These are phyloP conservation scores for Didymella sp. DNA, from an alignment of 2,329 filamentous ascomycete species.

Conservation along the genomic window DNA sequence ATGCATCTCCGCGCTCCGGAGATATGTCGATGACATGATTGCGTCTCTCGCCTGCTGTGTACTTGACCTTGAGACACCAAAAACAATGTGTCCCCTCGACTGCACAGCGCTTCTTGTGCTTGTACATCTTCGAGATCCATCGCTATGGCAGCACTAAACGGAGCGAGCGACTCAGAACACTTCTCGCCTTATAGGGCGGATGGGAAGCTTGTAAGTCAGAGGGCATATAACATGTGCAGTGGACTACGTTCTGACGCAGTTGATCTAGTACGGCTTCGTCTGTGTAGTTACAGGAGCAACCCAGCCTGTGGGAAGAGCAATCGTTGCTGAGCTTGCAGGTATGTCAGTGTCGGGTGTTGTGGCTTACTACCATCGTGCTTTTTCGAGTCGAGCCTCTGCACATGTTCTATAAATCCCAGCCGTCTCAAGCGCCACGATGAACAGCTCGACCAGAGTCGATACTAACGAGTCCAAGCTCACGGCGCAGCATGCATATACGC, in stretches of 20 bases:
- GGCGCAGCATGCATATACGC: constrained; percentile 70
- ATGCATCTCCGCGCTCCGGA: constrained; percentile 50
- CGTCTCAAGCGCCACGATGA: not conserved
- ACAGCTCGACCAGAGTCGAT: not conserved
- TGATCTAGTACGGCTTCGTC: constrained; percentile 65
- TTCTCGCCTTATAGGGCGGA: constrained; percentile 66
- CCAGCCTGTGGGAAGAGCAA: constrained; percentile 66
- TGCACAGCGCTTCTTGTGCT: not conserved
- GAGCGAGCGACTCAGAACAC: constrained; percentile 52
- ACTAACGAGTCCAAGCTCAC: constrained; percentile 56
- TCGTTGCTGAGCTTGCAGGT: constrained; percentile 67
- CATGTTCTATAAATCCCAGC: not conserved
- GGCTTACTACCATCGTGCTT: not conserved
- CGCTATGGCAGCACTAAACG: constrained; percentile 17
- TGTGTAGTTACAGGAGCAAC: constrained; percentile 69
- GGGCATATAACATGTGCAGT: not conserved
- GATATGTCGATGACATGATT: constrained; percentile 36
- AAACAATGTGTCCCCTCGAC: constrained; percentile 46
- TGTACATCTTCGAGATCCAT: not conserved
- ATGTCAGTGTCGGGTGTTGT: constrained; percentile 13
- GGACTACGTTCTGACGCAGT: not conserved
- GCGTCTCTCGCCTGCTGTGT: not conserved
- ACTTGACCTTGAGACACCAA: constrained; percentile 10
- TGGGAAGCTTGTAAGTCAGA: constrained; percentile 60
- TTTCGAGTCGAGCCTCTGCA: not conserved